Conservation (phyloP, 2,329 filamentous ascomycete species). For the Colletotrichum orchidophilum region DNA sequence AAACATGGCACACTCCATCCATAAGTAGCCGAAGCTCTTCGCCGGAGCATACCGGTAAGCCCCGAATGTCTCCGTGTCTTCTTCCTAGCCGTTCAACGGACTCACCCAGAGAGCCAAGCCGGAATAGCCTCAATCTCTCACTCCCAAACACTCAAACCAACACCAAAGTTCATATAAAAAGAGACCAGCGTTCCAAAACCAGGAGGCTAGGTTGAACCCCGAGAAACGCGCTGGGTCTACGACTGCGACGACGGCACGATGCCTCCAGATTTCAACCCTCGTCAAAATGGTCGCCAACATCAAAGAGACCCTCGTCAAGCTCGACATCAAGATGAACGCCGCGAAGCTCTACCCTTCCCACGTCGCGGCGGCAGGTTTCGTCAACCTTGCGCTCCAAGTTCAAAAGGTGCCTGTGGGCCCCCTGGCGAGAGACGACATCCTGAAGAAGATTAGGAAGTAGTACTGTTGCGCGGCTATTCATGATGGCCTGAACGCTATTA, state of each 20-base stretch:
- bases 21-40: constrained; percentile 62
- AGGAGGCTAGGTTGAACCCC: constrained; percentile 64
- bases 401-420: constrained; percentile 64
- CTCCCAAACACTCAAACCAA: background rate
- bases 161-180: too few relatives aligned
- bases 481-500: constrained; percentile 55
- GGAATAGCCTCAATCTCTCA: too few relatives aligned
- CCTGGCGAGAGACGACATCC: constrained; percentile 58
- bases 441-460: constrained; percentile 54
- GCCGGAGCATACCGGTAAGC: constrained; percentile 63
- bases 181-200: constrained; percentile 61
- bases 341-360: constrained; percentile 50
- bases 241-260: constrained; percentile 59
- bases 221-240: constrained; percentile 53
- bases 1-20: constrained; percentile 52
- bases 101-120: background rate
- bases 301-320: constrained; percentile 42
- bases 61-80: too few relatives aligned
- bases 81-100: too few relatives aligned
- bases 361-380: constrained; percentile 59
- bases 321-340: constrained; percentile 50
- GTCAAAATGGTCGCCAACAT: constrained; percentile 12
- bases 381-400: constrained; percentile 60
- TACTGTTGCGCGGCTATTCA: constrained; percentile 53
- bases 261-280: constrained; percentile 43